Percentiles rank a stretch among this genome's conserved stretches.
Conservation (phyloP, 2,329 filamentous ascomycete genomes). For the Ceratocystis cacaofunesta region DNA sequence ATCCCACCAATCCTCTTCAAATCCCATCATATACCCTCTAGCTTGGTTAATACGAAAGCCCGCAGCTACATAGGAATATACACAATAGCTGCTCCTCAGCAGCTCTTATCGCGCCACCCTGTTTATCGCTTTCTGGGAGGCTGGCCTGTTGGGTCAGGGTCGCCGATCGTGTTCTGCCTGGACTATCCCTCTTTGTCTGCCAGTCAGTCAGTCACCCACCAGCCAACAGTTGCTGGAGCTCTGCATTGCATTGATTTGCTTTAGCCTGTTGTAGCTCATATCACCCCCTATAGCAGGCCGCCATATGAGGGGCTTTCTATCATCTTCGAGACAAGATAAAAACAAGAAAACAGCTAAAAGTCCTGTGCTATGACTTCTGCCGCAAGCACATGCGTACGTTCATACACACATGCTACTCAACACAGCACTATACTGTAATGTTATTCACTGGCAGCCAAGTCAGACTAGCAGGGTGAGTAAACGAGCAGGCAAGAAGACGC, state of each 20-base stretch:
- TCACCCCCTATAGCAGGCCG: neutral
- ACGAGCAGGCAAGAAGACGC: neutral
- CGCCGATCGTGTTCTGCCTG: neutral
- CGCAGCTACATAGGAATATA: neutral
- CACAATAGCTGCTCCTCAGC: too few relatives aligned
- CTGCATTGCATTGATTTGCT: neutral
- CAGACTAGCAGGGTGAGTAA: too few relatives aligned
- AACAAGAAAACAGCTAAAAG: neutral
- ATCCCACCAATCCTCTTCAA: neutral
- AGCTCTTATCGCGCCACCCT: neutral
- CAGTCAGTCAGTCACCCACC: neutral
- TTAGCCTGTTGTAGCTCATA: neutral
- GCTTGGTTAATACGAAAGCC: neutral
- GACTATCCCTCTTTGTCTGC: neutral
- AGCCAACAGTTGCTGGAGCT: too few relatives aligned
- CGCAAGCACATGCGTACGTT: neutral
- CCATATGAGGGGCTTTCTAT: neutral
- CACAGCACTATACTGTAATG: neutral
- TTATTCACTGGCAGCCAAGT: neutral
- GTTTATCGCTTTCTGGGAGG: neutral
- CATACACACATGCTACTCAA: neutral
- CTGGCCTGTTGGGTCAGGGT: neutral
- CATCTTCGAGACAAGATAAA: neutral
- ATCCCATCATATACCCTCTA: neutral
- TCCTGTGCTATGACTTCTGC: neutral